Evolutionary conservation across 2,329 filamentous ascomycete genomes (phyloP).

Genomic region (Cladosporium sp.): DNA sequence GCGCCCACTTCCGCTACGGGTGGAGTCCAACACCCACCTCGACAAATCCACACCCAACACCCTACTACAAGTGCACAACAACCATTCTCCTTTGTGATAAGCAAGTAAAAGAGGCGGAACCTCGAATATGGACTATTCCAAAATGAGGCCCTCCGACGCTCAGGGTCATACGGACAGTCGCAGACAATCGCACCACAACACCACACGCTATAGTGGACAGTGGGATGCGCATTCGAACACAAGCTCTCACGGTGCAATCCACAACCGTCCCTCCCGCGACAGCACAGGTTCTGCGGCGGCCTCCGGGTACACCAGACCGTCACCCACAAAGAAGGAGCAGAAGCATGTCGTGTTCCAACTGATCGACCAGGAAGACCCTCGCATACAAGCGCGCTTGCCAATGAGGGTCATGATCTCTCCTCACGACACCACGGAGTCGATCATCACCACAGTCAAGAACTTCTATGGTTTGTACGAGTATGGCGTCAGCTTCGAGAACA

Average conservation of each 20-base stretch:
- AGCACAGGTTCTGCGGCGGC: slow-evolving; percentile 17
- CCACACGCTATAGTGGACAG: slow-evolving; percentile 11
- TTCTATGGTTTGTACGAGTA: slow-evolving; percentile 93
- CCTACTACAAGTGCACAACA: slow-evolving; percentile 3
- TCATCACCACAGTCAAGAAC: slow-evolving; percentile 97
- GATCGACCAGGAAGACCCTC: slow-evolving; percentile 41
- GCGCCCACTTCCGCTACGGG: slow-evolving; percentile 8
- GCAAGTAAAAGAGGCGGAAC: slow-evolving; percentile 3
- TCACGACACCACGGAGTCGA: slow-evolving; percentile 95
- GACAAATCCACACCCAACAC: background rate
- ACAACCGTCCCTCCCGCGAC: slow-evolving; percentile 5
- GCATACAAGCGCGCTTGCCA: slow-evolving; percentile 62
- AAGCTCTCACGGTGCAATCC: slow-evolving; percentile 7
- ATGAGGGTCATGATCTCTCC: slow-evolving; percentile 88
- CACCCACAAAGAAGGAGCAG: slow-evolving; percentile 37
- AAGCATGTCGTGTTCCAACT: slow-evolving; percentile 80
- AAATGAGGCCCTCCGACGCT: slow-evolving; percentile 2
- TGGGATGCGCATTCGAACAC: slow-evolving; percentile 10
- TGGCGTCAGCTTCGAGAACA: slow-evolving; percentile 93
- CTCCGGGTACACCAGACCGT: slow-evolving; percentile 20
- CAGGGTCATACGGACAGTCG: slow-evolving; percentile 7
- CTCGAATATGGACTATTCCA: slow-evolving; percentile 5
- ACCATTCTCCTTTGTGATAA: background rate
- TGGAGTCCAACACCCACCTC: slow-evolving; percentile 4
- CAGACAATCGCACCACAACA: slow-evolving; percentile 11